Evolutionary conservation across 805 yeast genomes (phyloP).

Genomic region (Lachancea cidri): DNA sequence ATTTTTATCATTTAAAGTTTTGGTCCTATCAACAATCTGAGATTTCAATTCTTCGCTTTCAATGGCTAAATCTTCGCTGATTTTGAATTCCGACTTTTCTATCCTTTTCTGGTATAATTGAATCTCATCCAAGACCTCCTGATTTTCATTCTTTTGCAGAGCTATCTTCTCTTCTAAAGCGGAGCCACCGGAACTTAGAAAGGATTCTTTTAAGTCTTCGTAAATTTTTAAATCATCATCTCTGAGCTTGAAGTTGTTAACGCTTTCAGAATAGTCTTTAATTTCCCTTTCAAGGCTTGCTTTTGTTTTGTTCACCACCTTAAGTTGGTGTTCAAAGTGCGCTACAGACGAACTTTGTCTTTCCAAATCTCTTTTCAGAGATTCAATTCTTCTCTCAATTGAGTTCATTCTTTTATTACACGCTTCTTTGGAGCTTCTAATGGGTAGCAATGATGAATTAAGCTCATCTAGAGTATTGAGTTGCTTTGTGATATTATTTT

Average conservation of each 20-base stretch:
- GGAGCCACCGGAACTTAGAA: conserved; percentile 52
- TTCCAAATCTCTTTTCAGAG: conserved; percentile 46
- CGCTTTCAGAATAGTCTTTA: conserved; percentile 21
- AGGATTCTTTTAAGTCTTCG: conserved; percentile 50
- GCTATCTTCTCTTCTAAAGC: conserved; percentile 47
- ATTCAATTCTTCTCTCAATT: conserved; percentile 43
- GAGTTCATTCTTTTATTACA: conserved; percentile 42
- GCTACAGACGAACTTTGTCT: conserved; percentile 44
- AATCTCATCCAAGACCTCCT: conserved; percentile 37
- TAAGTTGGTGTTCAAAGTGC: conserved; percentile 43
- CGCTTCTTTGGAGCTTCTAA: conserved; percentile 51
- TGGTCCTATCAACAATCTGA: conserved; percentile 29
- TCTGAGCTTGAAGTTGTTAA: conserved; percentile 37
- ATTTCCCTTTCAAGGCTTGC: conserved; percentile 36
- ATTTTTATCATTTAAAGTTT: conserved; percentile 37
- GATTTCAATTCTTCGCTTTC: conserved; percentile 31
- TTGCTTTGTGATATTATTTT: conserved; percentile 35
- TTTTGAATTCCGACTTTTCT: conserved; percentile 33
- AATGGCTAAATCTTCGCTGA: conserved; percentile 32
- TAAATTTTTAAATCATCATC: conserved; percentile 54
- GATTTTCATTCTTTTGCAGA: conserved; percentile 39
- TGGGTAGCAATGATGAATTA: conserved; percentile 51
- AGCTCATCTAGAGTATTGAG: conserved; percentile 39
- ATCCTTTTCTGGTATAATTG: conserved; percentile 35
- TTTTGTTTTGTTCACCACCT: conserved; percentile 39